These are phyloP conservation scores for Senna siamea DNA, from an alignment of 306 rosid genomes.

Conservation along the genomic window DNA sequence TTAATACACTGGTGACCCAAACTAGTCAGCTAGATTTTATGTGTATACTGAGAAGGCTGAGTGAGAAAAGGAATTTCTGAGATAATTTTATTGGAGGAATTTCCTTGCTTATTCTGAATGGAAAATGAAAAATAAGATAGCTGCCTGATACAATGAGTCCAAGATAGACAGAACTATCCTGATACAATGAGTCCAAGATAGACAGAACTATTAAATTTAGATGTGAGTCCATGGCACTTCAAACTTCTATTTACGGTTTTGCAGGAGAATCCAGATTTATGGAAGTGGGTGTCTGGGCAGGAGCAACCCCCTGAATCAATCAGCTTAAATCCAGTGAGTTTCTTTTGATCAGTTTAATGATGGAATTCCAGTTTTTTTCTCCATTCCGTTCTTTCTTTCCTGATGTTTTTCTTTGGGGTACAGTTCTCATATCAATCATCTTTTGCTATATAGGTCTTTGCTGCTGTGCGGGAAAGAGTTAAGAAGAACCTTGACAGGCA, in stretches of 20 bases:
- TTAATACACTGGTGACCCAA: conserved; percentile 2
- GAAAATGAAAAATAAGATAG: conserved; percentile 14
- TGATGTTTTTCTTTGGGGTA: conserved; percentile 1
- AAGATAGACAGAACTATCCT: neutral
- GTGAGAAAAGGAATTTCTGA: neutral
- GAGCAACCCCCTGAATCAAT: conserved; percentile 77
- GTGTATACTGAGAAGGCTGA: conserved; percentile 10
- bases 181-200: neutral
- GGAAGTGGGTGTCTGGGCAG: conserved; percentile 92
- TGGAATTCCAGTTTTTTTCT: conserved; percentile 14
- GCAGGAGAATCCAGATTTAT: conserved; percentile 91
- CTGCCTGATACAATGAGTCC: neutral
- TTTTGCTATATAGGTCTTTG: conserved; percentile 68
- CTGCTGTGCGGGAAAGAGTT: conserved; percentile 57
- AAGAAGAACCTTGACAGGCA: conserved; percentile 63
- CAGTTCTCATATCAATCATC: conserved; percentile 36
- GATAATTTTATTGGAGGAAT: conserved; percentile 26
- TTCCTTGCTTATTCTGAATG: conserved; percentile 15
- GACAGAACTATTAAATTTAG: neutral
- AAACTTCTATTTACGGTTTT: conserved; percentile 34
- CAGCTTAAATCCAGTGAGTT: conserved; percentile 71
- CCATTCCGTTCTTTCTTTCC: neutral
- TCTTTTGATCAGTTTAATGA: conserved; percentile 30
- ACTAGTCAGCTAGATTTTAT: neutral
- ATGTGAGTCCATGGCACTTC: neutral